phyloP scores from a whole-genome alignment of 345 rosid species.

The Citrus hindsii region DNA sequence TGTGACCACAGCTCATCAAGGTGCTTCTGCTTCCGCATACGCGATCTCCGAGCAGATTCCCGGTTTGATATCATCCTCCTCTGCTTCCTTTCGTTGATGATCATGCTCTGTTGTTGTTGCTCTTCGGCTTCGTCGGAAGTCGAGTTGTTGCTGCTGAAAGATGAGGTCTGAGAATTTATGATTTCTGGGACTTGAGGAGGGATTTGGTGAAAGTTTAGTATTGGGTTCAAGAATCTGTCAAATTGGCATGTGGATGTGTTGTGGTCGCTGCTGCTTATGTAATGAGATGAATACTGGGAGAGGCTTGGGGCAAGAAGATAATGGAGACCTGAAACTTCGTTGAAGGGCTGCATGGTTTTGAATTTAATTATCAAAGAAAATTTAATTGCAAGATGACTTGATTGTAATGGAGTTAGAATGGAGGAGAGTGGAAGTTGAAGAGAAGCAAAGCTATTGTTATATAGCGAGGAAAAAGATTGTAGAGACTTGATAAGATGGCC shows the following conservation, averaged over 20 bases:
- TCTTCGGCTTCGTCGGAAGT: slow-evolving; percentile 85
- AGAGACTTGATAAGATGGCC: slow-evolving; percentile 21
- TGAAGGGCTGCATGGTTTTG: slow-evolving; percentile 49
- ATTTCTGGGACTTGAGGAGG: slow-evolving; percentile 31
- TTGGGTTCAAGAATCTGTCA: slow-evolving; percentile 33
- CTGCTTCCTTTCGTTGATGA: slow-evolving; percentile 82
- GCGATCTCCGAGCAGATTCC: slow-evolving; percentile 90
- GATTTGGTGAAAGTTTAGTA: slow-evolving; percentile 23
- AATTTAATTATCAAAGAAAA: background rate
- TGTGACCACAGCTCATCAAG: slow-evolving; percentile 92
- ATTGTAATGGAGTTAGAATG: slow-evolving; percentile 17
- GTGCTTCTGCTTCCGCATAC: slow-evolving; percentile 97
- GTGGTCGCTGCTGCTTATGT: slow-evolving; percentile 8
- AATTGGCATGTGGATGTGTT: slow-evolving; percentile 29
- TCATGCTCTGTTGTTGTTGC: slow-evolving; percentile 38
- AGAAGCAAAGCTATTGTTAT: slow-evolving; percentile 32
- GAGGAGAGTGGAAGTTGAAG: slow-evolving; percentile 24
- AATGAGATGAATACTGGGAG: slow-evolving; percentile 43
- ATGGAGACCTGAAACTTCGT: slow-evolving; percentile 51
- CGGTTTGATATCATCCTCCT: slow-evolving; percentile 94
- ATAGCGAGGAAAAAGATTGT: slow-evolving; percentile 42
- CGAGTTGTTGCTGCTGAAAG: slow-evolving; percentile 66
- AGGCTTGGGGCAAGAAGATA: slow-evolving; percentile 33
- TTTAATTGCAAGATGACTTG: background rate
- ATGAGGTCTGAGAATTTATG: slow-evolving; percentile 38